Evolutionary conservation across 768 basidiomycete species (phyloP).

Genomic region (Leccinum longicurvipes): DNA sequence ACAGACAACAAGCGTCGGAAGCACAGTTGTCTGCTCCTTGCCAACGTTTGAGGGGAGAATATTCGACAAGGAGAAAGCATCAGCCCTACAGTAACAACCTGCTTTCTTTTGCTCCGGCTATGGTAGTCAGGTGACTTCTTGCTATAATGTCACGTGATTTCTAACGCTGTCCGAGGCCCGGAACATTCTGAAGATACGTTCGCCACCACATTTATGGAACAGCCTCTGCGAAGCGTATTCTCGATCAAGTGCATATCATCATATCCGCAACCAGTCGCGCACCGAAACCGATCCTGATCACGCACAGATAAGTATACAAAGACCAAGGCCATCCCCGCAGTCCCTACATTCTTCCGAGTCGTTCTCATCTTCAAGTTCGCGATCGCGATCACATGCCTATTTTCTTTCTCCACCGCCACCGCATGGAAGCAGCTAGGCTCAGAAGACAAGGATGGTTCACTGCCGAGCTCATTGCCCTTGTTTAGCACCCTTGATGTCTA

Average conservation of each 20-base stretch:
- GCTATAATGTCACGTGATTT: too few species aligned
- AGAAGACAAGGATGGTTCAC: background rate
- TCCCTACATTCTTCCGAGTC: background rate
- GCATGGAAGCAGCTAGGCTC: background rate
- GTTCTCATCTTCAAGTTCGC: conserved; percentile 2
- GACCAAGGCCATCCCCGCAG: background rate
- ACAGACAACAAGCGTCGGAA: conserved; percentile 17
- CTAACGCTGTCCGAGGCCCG: too few species aligned
- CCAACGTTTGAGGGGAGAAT: conserved; percentile 11
- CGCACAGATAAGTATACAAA: background rate
- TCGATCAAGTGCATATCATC: background rate
- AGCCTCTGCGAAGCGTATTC: background rate
- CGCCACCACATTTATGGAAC: background rate
- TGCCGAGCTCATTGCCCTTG: too few species aligned
- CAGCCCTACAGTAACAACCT: too few species aligned
- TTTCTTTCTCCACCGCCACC: background rate
- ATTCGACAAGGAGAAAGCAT: conserved; percentile 26
- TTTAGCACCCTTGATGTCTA: too few species aligned
- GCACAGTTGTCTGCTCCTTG: conserved; percentile 17
- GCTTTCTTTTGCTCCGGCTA: too few species aligned
- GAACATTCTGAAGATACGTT: too few species aligned
- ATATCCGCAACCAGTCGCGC: background rate
- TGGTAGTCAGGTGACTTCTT: too few species aligned
- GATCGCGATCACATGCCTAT: conserved; percentile 4
- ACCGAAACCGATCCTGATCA: background rate